Evolutionary conservation across 768 basidiomycete species (phyloP), one percentile per base, ranked within the genome.

Genomic region (Pseudohyphozyma bogoriensis): DNA sequence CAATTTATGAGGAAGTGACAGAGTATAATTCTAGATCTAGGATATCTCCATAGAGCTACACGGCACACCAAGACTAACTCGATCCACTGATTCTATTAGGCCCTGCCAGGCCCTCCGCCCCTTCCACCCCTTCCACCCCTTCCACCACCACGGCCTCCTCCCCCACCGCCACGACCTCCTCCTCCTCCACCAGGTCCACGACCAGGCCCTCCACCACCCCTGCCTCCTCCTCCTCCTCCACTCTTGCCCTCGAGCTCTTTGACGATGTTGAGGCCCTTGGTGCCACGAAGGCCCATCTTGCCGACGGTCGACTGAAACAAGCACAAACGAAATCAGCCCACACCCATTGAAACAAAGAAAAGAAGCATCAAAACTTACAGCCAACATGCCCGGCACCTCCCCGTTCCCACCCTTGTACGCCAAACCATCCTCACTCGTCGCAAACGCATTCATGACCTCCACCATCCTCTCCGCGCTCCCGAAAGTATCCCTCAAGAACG

Each of bases 231-330:
- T 2, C 64, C 61, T 10, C 64, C 51, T 26, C 66, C 51, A 32
- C 66, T 57, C 13, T 60, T 54, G 8, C 58, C 60, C 4, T 63
- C 29, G 5, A 60, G 57, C 4, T 67, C 71, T 28, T 63, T 57
- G 33, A 74, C 70, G 20, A 74, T 52, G 40, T 72, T 69, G 12
- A 75, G 50, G 4, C 71, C 71, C 16, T 35, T 60, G 1, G 64
- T 64, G 1, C 78, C 77, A 51, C 72, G 75, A 69, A 82, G 67
- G 8, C 76, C 75, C 75, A 83, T 81, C 74, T 77, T 81, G 42
- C 79, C 79, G 32, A 79, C 76, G 12, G 78, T 76, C 68, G 69
- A 77, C 26, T 76, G 72, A 16, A 28, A 28, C 18, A 20, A 18
- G 9, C 3, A 10, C 11, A 1, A 15, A 28, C n/a, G 24, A 15